Base-by-base conservation (phyloP, 164 flowering plant genomes). In the Berberis thunbergii region DNA sequence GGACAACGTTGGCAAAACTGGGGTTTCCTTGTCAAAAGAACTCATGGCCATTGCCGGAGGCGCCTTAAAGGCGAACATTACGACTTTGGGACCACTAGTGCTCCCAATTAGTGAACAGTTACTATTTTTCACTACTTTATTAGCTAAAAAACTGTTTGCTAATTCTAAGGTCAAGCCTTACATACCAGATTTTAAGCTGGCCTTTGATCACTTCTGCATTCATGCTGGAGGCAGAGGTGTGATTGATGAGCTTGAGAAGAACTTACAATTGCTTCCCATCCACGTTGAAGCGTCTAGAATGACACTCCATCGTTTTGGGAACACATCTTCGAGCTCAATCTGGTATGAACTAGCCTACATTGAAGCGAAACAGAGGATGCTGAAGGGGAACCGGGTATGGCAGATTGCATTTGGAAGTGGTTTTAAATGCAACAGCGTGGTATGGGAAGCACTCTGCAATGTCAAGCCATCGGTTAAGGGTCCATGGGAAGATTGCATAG, bases 31-130 rank as follows among this genome's bases (percentile, higher is more conserved):
- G 10, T 73, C 79, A 0, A 80, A 80, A 45, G 79, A 80, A 49
- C 70, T 80, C n/a, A 73, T 79, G 83, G 75, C 78, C 4, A 69
- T 79, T 6, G 80, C 83, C 0, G 79, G 80, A 4, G 77, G 69
- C 8, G 72, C 83, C 8, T 72, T 79, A 3, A 79, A 79, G 65
- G 54, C 72, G 4, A 77, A 77, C 44, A 80, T 80, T 54, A 80
- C 83, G 2, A 77, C 81, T 3, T 12, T 80, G 60, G 83, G 80
- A 13, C 83, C 81, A 3, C 71, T 80, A 0, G 83, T 80, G 4
- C 75, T 80, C 2, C 83, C 83, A 4, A 70, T 78, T 1, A 72
- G 76, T 45, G 83, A 80, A 64, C 83, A 80, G 62, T 69, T 78
- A 39, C 60, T 78, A 45, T 80, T 80, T 75, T 70, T 80, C 26